Conservation (phyloP, 768 basidiomycete genomes). For the Tricholoma furcatifolium region DNA sequence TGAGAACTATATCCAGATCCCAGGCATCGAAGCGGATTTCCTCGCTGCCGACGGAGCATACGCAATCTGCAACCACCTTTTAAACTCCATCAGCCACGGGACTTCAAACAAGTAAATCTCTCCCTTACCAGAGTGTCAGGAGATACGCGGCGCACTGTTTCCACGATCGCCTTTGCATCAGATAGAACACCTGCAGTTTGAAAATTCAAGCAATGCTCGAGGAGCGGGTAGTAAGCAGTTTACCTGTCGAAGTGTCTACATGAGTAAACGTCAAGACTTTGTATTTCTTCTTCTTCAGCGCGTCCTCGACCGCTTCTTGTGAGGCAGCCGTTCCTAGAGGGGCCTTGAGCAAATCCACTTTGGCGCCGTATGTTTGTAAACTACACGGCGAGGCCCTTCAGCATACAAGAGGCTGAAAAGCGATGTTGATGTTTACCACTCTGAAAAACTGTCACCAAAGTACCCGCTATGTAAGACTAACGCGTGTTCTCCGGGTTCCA, state of each 20-base stretch:
- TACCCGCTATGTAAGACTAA: constrained; percentile 90
- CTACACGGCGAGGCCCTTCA: constrained; percentile 33
- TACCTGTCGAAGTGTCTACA: constrained; percentile 87
- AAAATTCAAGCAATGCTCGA: not conserved
- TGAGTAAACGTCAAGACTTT: constrained; percentile 93
- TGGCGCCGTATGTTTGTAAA: constrained; percentile 84
- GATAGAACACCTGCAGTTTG: constrained; percentile 71
- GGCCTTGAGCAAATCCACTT: constrained; percentile 81
- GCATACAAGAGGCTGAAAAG: not conserved
- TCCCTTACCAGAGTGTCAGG: constrained; percentile 75
- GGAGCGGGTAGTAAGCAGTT: constrained; percentile 1
- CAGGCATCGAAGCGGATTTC: constrained; percentile 94
- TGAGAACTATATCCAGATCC: constrained; percentile 86
- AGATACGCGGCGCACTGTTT: constrained; percentile 70
- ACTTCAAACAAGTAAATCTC: constrained; percentile 3
- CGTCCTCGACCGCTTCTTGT: constrained; percentile 57
- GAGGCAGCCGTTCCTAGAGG: constrained; percentile 77
- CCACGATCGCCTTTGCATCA: constrained; percentile 73
- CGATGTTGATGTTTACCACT: constrained; percentile 57
- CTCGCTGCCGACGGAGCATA: constrained; percentile 95
- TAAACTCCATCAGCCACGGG: constrained; percentile 1
- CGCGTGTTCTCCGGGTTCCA: constrained; percentile 76
- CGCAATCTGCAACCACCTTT: constrained; percentile 84
- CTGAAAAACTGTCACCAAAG: constrained; percentile 89
- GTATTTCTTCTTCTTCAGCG: constrained; percentile 77